Percentiles rank a stretch among this genome's conserved stretches.
These are phyloP conservation scores for Sugiyamaella americana DNA, from an alignment of 805 yeast species.

Conservation along the genomic window DNA sequence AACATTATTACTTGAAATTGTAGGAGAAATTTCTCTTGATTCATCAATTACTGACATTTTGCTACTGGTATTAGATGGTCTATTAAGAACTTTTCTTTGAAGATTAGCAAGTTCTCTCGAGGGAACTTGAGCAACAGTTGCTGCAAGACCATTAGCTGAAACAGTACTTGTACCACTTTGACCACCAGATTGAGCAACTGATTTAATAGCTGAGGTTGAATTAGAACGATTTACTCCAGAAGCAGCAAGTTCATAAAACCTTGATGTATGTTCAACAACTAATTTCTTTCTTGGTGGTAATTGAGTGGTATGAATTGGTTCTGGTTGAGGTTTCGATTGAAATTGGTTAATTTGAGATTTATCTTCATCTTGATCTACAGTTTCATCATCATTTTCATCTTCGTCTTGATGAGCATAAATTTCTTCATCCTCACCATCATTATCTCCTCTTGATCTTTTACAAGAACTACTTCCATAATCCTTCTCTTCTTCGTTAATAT, in stretches of 20 bases:
- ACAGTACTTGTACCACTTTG: conserved; percentile 16
- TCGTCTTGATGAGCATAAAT: conserved; percentile 43
- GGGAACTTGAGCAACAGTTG: conserved; percentile 25
- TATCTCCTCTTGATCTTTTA: neutral
- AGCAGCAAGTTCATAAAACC: conserved; percentile 52
- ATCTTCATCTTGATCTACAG: neutral
- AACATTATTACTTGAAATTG: conserved; percentile 1
- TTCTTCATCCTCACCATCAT: neutral
- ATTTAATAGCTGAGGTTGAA: conserved; percentile 32
- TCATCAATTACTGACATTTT: neutral
- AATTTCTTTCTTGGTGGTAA: neutral
- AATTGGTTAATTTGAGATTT: neutral
- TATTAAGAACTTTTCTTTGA: conserved; percentile 33
- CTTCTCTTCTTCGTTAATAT: neutral
- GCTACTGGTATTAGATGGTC: conserved; percentile 7
- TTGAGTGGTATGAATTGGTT: neutral
- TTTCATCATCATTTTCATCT: conserved; percentile 29
- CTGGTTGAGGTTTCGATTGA: neutral
- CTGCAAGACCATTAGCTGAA: conserved; percentile 26
- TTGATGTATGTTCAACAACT: neutral
- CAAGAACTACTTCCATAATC: no score
- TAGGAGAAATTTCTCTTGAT: neutral
- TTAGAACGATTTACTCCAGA: conserved; percentile 50
- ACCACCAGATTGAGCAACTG: conserved; percentile 29
- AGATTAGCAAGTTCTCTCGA: conserved; percentile 39